These are phyloP conservation scores for Monosporascus sp. DNA, from an alignment of 2,329 filamentous ascomycete species.

Conservation along the genomic window DNA sequence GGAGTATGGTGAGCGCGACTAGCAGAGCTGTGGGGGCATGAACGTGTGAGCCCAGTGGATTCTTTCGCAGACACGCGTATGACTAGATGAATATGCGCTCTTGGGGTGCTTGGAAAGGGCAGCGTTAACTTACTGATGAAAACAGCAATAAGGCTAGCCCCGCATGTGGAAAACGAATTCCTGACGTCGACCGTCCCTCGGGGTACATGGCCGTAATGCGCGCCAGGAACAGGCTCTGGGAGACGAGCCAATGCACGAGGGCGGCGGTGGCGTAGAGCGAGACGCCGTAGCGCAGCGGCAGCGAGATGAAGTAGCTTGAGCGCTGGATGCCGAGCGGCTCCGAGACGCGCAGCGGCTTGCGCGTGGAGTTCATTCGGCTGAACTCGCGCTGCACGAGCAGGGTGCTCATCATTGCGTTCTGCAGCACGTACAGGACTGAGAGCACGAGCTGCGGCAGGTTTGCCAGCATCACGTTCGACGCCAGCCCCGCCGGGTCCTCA, in stretches of 20 bases:
- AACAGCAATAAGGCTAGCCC: constrained; percentile 23
- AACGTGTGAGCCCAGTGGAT: background rate
- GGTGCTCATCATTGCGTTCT: constrained; percentile 38
- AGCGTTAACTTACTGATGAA: constrained; percentile 14
- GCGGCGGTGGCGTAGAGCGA: constrained; percentile 29
- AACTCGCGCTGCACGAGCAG: constrained; percentile 44
- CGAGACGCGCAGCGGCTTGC: constrained; percentile 37
- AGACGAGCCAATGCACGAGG: constrained; percentile 43
- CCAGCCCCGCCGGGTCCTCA: constrained; percentile 22
- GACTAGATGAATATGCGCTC: background rate
- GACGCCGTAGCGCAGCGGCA: constrained; percentile 39
- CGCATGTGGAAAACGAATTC: constrained; percentile 26
- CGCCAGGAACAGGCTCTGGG: constrained; percentile 39
- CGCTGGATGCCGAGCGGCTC: constrained; percentile 34
- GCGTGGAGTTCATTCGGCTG: constrained; percentile 26
- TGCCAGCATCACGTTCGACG: constrained; percentile 32
- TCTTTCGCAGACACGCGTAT: background rate
- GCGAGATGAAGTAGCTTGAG: constrained; percentile 36
- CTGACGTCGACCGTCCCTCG: constrained; percentile 11
- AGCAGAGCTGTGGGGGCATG: constrained; percentile 8
- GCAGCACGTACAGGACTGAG: constrained; percentile 38
- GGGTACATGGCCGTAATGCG: constrained; percentile 25
- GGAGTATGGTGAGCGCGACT: constrained; percentile 4
- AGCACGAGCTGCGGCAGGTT: constrained; percentile 43
- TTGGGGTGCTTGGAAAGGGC: background rate